Evolutionary conservation across 108 stramenopile genomes (phyloP), one percentile per base, ranked within the genome.

Genomic region (Epithemia pelagica): DNA sequence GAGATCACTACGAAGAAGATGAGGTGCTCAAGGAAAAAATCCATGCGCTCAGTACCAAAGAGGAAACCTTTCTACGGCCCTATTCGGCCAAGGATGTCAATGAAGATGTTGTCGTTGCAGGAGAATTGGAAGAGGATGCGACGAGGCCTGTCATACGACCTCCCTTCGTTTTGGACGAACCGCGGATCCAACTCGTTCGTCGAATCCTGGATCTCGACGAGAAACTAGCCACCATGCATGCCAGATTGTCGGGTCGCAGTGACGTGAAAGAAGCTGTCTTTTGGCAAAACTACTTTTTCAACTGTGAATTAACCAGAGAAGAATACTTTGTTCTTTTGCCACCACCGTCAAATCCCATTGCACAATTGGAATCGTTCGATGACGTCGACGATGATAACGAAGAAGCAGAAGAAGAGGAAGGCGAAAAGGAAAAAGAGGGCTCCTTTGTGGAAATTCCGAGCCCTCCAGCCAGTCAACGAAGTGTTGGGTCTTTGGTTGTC

Each of bases 281-380:
- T 59, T 85, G 84, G 84, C 72, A 61, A 37, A 85, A 85, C 55
- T 85, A 85, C 58, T 82, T 85, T 61, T 62, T 62, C 62, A 74
- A 81, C 51, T 84, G 83, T 56, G 75, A 84, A 58, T 29, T 29
- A 55, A 21, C 66, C 0, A 52, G 78, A 67, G 52, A 61, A 8
- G 56, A 76, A 51, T 54, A 80, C 69, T 33, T 61, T 19, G 28
- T 30, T 29, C 21, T 27, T 2, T 27, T 31, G 30, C 27, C 18
- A 10, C 37, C 37, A 46, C 37, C 37, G 10, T n/a, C n/a, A n/a
- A 46, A 7, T n/a, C 7, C 21, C 5, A 7, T 26, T 7, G 25
- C 56, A 7, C 5, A 46, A 46, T 10, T 46, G 37, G 37, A 46
- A 46, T 46, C 37, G 15, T 46, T 46, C 15, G 15, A 46, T 46